These are phyloP conservation scores for Phytophthora hibernalis DNA, from an alignment of 352 stramenopile species.

Conservation along the genomic window DNA sequence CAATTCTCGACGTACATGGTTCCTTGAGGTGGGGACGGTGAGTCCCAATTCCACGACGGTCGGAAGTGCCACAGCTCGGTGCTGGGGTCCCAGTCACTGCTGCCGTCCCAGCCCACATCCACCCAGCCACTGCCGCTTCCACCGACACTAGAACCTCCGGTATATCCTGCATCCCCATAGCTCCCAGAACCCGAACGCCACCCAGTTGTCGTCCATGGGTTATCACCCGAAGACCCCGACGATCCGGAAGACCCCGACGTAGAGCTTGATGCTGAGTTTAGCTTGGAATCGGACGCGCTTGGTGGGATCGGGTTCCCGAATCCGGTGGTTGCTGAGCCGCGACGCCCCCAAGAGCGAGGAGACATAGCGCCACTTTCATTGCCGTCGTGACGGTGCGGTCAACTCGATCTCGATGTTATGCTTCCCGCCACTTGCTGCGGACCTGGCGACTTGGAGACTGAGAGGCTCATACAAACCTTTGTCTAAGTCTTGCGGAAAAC, in stretches of 20 bases:
- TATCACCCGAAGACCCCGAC: constrained; percentile 2
- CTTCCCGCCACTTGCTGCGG: constrained; percentile 5
- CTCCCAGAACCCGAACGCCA: constrained; percentile 9
- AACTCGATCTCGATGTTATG: background rate
- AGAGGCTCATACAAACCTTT: background rate
- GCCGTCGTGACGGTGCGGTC: background rate
- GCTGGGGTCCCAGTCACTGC: constrained; percentile 15
- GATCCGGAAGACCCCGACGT: background rate
- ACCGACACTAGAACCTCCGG: constrained; percentile 4
- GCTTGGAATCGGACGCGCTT: background rate
- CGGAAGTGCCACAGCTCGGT: constrained; percentile 27
- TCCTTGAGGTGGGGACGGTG: constrained; percentile 28
- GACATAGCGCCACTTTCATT: constrained; percentile 24
- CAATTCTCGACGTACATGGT: constrained; percentile 32
- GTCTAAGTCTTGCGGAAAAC: background rate
- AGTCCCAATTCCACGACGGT: constrained; percentile 32
- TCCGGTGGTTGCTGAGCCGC: constrained; percentile 5
- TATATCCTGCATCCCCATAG: constrained; percentile 8
- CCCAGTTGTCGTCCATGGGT: constrained; percentile 1
- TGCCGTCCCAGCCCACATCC: constrained; percentile 17
- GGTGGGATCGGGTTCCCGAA: background rate
- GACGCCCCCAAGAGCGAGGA: constrained; percentile 12
- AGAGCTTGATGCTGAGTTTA: background rate
- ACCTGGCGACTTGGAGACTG: constrained; percentile 17
- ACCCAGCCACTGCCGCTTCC: constrained; percentile 26